A percentile compares a stretch with the other conserved stretches of the same genome.
Evolutionary conservation across 139 green algal species (phyloP).

Genomic region (Edaphochlamys debaryana): DNA sequence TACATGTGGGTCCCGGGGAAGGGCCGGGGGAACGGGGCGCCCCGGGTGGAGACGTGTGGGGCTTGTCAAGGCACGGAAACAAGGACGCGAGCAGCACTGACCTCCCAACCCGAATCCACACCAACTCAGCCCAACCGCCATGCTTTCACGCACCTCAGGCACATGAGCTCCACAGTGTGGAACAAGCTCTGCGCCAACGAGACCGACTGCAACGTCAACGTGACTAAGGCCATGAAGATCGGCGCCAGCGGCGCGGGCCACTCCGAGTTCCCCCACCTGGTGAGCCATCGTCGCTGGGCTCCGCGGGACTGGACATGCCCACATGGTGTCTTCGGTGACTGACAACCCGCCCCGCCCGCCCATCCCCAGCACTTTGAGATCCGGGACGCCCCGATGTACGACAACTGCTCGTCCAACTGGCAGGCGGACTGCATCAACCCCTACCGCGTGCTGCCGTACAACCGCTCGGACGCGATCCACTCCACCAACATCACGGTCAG

Average conservation of each 20-base stretch:
- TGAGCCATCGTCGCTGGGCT: not conserved
- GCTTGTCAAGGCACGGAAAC: too few species aligned
- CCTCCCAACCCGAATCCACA: too few species aligned
- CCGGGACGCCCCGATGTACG: not conserved
- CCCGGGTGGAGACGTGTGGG: too few species aligned
- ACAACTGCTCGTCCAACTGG: slow-evolving; percentile 7
- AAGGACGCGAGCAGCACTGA: too few species aligned
- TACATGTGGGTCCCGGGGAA: not conserved
- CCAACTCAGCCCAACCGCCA: too few species aligned
- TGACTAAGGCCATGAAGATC: not conserved
- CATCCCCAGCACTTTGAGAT: slow-evolving; percentile 1
- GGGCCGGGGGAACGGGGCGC: too few species aligned
- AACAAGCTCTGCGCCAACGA: not conserved
- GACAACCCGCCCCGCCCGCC: too few species aligned
- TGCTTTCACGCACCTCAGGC: too few species aligned
- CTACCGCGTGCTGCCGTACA: slow-evolving; percentile 2
- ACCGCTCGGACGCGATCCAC: not conserved
- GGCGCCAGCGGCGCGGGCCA: too few species aligned
- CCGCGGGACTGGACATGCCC: too few species aligned
- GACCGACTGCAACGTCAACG: not conserved
- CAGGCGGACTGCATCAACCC: slow-evolving; percentile 4
- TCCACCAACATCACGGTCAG: not conserved
- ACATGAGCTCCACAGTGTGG: not conserved
- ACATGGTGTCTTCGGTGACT: too few species aligned
- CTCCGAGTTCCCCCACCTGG: not conserved